Evolutionary conservation across 768 basidiomycete species (phyloP).

Genomic region (Russula sp.): DNA sequence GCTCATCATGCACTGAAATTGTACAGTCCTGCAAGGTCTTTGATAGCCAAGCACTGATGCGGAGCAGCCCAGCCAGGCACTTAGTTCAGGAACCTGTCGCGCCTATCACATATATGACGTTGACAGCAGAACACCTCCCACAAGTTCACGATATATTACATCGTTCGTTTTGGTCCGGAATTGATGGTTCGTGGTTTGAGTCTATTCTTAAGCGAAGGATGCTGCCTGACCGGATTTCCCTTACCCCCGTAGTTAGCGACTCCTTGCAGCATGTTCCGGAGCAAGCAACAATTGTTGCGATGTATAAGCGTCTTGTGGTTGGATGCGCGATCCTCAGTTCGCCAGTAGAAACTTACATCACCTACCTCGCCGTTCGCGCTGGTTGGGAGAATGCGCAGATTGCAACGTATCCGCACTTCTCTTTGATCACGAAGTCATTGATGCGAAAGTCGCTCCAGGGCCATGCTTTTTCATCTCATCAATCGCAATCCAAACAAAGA

Average conservation of each 20-base stretch:
- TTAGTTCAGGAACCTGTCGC: slow-evolving; percentile 35
- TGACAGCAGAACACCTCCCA: slow-evolving; percentile 50
- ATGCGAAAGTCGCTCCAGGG: slow-evolving; percentile 33
- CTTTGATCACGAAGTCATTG: background rate
- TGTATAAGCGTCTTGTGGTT: slow-evolving; percentile 62
- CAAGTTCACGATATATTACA: slow-evolving; percentile 68
- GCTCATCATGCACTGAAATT: slow-evolving; percentile 55
- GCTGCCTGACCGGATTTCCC: slow-evolving; percentile 6
- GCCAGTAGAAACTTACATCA: slow-evolving; percentile 76
- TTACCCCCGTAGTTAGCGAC: slow-evolving; percentile 47
- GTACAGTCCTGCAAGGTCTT: slow-evolving; percentile 30
- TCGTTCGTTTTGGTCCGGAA: slow-evolving; percentile 69
- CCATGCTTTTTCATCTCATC: slow-evolving; percentile 74
- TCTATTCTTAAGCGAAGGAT: background rate
- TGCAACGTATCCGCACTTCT: slow-evolving; percentile 46
- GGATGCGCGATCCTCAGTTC: slow-evolving; percentile 73
- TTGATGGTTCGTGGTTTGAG: slow-evolving; percentile 60
- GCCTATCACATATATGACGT: slow-evolving; percentile 57
- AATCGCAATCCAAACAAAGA: slow-evolving; percentile 64
- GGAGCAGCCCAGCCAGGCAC: slow-evolving; percentile 48
- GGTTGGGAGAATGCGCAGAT: slow-evolving; percentile 80
- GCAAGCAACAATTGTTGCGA: slow-evolving; percentile 66
- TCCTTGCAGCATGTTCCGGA: slow-evolving; percentile 63
- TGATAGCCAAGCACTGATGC: slow-evolving; percentile 5
- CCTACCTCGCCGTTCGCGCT: slow-evolving; percentile 67